Conservation (phyloP, 2,329 filamentous ascomycete species). For the Colletotrichum brevisporum region DNA sequence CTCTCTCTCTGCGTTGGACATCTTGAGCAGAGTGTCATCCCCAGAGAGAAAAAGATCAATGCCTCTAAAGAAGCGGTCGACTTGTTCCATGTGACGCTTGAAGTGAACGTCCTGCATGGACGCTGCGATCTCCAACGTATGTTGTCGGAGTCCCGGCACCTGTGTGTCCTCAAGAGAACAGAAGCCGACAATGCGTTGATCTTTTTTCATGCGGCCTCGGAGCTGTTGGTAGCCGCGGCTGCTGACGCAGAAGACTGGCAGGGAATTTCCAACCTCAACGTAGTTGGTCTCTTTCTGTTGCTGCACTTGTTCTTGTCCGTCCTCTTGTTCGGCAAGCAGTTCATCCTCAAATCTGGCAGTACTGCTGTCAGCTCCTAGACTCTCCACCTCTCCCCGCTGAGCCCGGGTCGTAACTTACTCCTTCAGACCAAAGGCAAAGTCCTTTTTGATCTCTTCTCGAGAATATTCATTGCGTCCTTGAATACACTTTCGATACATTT, state of each 20-base stretch:
- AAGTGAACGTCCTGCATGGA: constrained; percentile 20
- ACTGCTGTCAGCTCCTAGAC: constrained; percentile 60
- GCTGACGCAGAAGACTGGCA: constrained; percentile 77
- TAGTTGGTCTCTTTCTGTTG: constrained; percentile 65
- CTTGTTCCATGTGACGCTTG: constrained; percentile 1
- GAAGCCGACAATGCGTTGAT: constrained; percentile 68
- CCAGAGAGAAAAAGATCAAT: constrained; percentile 24
- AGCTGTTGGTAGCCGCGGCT: constrained; percentile 74
- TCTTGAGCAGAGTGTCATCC: background rate
- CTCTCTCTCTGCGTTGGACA: constrained; percentile 17
- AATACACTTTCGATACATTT: constrained; percentile 58
- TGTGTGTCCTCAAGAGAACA: constrained; percentile 67
- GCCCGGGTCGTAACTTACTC: constrained; percentile 55
- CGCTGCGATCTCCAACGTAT: constrained; percentile 72
- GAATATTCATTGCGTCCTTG: constrained; percentile 69
- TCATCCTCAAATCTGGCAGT: constrained; percentile 28
- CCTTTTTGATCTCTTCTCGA: constrained; percentile 41
- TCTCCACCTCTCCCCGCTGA: constrained; percentile 44
- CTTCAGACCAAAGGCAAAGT: constrained; percentile 53
- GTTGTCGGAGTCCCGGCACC: constrained; percentile 69
- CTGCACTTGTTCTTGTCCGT: background rate
- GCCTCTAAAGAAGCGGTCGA: constrained; percentile 8
- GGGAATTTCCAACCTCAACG: constrained; percentile 64
- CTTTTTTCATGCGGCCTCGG: constrained; percentile 66
- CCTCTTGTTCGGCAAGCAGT: constrained; percentile 8